Base-by-base conservation (phyloP, 441 rosid species). In the Croton setiger region DNA sequence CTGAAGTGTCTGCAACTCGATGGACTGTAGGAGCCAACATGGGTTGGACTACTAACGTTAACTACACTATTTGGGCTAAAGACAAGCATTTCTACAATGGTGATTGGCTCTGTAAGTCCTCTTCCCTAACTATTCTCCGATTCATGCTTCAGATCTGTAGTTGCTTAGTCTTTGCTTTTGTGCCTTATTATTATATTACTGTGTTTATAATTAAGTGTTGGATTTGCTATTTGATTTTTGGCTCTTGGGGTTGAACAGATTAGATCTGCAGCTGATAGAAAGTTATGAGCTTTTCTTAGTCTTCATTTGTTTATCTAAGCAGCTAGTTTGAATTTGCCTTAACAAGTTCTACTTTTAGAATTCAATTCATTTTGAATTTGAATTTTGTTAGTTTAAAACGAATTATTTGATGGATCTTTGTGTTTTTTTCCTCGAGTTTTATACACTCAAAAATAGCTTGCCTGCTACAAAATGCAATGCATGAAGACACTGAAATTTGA, bases 31-130 rank as follows among this genome's bases (percentile, higher is more conserved):
- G 97, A 20, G 65, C 62, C 36, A 87, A 77, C 75, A 74, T 66
- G 72, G 85, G 86, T 18, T 91, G 98, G 97, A 80, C 80, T 57
- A 75, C 71, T 48, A 88, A 85, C 72, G 74, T 86, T 20, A 93
- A 91, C 81, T 91, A 85, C 78, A 89, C 92, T 48, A 56, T 81
- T 49, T 93, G 98, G 97, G 93, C 93, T 79, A 80, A 84, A 57
- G 87, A 55, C 75, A 88, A 82, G 73, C 91, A 91, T 60, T 93
- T 91, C 75, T 85, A 88, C 82, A 85, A 87, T 76, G 98, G 86
- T 12, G 97, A 93, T 69, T 91, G 98, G 96, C 98, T 93, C 66
- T 91, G 98, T 93, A 86, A 51, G 88, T 20, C 27, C 69, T 60
- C 31, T 27, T 21, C 27, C 36, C 60, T 64, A 27, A 37, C 8